phyloP scores from a whole-genome alignment of 2,329 filamentous ascomycete genomes.

The Cordyceps fumosorosea region DNA sequence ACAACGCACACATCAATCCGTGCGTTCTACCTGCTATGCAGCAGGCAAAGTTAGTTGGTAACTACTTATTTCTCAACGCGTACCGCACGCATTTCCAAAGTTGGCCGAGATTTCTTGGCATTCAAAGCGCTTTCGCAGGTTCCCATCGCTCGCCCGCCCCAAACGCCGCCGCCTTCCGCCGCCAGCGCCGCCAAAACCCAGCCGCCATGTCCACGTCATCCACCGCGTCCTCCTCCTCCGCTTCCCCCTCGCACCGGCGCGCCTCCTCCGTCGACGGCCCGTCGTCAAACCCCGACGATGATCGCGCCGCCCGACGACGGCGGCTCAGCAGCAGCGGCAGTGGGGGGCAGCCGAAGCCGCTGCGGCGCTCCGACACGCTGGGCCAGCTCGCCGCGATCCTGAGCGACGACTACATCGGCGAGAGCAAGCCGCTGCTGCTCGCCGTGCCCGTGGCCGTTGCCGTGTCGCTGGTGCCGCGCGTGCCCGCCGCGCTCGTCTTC shows the following conservation, averaged over 20 bases:
- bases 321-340: neutral
- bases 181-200: conserved; percentile 7
- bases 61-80: too few species aligned
- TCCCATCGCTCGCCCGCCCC: too few species aligned
- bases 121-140: neutral
- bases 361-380: conserved; percentile 11
- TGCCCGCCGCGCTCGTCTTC: conserved; percentile 7
- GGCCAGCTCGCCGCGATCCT: conserved; percentile 12
- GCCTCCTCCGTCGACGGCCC: neutral
- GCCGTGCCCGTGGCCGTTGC: conserved; percentile 11
- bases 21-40: too few species aligned
- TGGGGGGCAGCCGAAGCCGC: neutral
- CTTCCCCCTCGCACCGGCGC: neutral
- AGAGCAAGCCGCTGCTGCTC: conserved; percentile 14
- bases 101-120: neutral
- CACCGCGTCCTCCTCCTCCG: neutral
- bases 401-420: conserved; percentile 13
- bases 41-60: too few species aligned
- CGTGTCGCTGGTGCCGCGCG: neutral
- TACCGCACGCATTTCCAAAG: too few species aligned
- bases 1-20: neutral
- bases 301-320: neutral
- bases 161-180: conserved; percentile 1
- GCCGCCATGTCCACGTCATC: conserved; percentile 5
- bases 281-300: neutral